Conservation (phyloP, 305 asterid genomes). For the Fraxinus paxiana region DNA sequence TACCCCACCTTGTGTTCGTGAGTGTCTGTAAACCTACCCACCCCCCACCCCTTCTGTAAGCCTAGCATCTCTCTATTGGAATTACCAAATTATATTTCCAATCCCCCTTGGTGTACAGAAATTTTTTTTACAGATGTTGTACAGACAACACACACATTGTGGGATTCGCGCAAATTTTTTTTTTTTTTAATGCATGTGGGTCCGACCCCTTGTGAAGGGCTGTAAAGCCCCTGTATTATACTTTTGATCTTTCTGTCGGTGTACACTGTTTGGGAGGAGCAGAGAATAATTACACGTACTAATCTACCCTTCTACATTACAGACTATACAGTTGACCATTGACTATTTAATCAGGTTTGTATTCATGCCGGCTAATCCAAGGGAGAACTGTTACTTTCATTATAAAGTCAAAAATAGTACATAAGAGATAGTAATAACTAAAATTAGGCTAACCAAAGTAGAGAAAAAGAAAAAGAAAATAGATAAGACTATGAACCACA, state of each 20-base stretch:
- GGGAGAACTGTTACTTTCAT: constrained; percentile 10
- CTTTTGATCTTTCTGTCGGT: neutral
- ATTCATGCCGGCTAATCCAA: constrained; percentile 25
- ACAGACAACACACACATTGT: no score
- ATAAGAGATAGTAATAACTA: constrained; percentile 7
- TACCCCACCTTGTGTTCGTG: no score
- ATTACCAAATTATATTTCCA: neutral
- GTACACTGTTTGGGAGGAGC: constrained; percentile 9
- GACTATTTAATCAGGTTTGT: neutral
- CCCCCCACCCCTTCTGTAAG: no score
- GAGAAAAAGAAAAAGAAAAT: no score
- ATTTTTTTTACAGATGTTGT: no score
- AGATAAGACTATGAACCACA: neutral
- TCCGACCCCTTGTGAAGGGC: no score
- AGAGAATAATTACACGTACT: constrained; percentile 37
- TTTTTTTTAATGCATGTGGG: no score
- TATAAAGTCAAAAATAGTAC: constrained; percentile 20
- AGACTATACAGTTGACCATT: neutral
- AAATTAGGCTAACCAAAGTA: neutral
- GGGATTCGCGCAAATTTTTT: no score
- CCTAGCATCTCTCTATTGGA: no score
- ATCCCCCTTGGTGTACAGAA: no score
- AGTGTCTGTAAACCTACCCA: no score
- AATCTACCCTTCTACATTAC: constrained; percentile 19
- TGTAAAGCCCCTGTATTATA: no score